These are phyloP conservation scores for Nyssa sinensis DNA, from an alignment of 148 eudicot genomes.

Conservation along the genomic window DNA sequence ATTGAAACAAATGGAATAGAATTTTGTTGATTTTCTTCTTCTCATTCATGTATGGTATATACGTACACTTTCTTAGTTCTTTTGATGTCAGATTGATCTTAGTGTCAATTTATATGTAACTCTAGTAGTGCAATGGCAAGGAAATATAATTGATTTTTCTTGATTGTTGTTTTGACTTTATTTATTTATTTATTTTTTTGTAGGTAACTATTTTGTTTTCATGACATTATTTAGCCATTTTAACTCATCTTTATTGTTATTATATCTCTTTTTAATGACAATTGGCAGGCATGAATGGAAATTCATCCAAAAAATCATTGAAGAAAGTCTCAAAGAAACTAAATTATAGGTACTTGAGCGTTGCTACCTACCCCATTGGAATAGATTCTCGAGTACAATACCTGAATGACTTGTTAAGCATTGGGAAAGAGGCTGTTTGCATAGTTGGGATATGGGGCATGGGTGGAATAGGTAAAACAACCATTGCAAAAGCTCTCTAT, in stretches of 20 bases:
- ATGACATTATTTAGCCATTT: background rate
- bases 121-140: too few relatives aligned
- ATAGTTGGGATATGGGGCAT: background rate
- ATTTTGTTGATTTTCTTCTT: too few relatives aligned
- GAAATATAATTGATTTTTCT: too few relatives aligned
- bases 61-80: too few relatives aligned
- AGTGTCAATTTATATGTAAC: too few relatives aligned
- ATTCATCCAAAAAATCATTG: background rate
- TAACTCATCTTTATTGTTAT: background rate
- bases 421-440: background rate
- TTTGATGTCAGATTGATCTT: too few relatives aligned
- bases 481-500: background rate
- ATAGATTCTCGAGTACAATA: background rate
- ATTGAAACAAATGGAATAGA: too few relatives aligned
- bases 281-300: background rate
- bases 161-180: too few relatives aligned
- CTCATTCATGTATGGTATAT: too few relatives aligned
- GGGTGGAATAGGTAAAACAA: background rate
- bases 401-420: background rate
- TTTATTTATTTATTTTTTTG: too few relatives aligned
- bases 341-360: background rate
- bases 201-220: too few relatives aligned
- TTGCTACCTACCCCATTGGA: background rate
- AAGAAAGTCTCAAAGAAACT: background rate
- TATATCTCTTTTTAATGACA: background rate